A percentile compares a stretch with the other conserved stretches of the same genome.
These are phyloP conservation scores for Epichloe sibirici DNA, from an alignment of 2,329 filamentous ascomycete genomes.

Conservation along the genomic window DNA sequence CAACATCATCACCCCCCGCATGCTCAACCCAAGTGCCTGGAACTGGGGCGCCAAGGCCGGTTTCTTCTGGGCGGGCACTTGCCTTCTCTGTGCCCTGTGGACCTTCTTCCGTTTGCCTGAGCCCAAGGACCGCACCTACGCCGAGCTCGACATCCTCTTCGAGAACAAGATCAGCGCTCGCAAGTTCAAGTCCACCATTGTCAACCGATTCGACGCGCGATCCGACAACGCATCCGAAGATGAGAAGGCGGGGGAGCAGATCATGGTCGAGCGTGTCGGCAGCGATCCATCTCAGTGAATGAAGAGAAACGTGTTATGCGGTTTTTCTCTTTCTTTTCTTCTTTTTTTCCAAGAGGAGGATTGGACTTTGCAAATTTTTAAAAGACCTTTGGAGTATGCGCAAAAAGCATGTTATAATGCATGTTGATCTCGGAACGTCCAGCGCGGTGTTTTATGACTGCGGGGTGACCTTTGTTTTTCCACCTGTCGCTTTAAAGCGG, in stretches of 20 bases:
- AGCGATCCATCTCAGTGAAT: neutral
- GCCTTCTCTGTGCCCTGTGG: slow-evolving; percentile 34
- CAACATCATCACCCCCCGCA: slow-evolving; percentile 33
- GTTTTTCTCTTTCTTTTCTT: neutral
- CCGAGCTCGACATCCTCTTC: slow-evolving; percentile 45
- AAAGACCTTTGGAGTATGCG: too few species aligned
- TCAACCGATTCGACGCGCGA: slow-evolving; percentile 16
- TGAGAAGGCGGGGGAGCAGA: slow-evolving; percentile 11
- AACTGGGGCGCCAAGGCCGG: slow-evolving; percentile 36
- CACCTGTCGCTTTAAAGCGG: neutral
- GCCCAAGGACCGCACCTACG: slow-evolving; percentile 39
- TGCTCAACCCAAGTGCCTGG: slow-evolving; percentile 34
- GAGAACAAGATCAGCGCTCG: slow-evolving; percentile 29
- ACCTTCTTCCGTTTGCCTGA: slow-evolving; percentile 42
- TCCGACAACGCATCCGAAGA: slow-evolving; percentile 6
- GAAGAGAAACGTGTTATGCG: neutral
- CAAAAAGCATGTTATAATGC: neutral
- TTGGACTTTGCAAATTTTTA: too few species aligned
- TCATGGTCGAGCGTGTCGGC: slow-evolving; percentile 10
- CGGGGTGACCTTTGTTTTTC: neutral
- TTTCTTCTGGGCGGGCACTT: slow-evolving; percentile 33
- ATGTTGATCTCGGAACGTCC: neutral
- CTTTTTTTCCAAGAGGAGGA: neutral
- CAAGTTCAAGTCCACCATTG: slow-evolving; percentile 24
- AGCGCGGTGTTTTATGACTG: neutral